These are phyloP conservation scores for Hyphopichia pseudoburtonii DNA, from an alignment of 1,139 yeast genomes.

Conservation along the genomic window DNA sequence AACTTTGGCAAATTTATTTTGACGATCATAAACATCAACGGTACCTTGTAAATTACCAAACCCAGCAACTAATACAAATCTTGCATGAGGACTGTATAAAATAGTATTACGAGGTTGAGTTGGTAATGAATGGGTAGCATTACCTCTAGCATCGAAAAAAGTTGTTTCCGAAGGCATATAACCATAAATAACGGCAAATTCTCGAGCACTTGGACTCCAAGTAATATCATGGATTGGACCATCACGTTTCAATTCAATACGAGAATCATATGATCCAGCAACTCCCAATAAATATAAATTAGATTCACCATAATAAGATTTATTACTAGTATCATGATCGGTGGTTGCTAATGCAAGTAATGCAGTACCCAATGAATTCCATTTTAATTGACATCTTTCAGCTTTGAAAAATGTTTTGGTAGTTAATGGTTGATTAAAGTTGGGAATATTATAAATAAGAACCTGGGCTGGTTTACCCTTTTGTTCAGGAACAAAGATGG, in stretches of 20 bases:
- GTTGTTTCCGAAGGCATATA: slow-evolving; percentile 97
- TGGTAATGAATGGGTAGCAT: slow-evolving; percentile 78
- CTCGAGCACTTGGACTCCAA: slow-evolving; percentile 96
- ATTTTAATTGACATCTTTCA: slow-evolving; percentile 84
- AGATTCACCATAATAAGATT: slow-evolving; percentile 96
- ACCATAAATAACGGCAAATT: slow-evolving; percentile 96
- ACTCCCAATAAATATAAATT: slow-evolving; percentile 87
- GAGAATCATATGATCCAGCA: slow-evolving; percentile 87
- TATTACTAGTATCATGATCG: slow-evolving; percentile 91
- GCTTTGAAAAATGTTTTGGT: slow-evolving; percentile 93
- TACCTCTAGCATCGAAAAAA: slow-evolving; percentile 93
- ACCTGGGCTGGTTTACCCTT: slow-evolving; percentile 86
- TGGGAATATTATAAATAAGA: slow-evolving; percentile 75
- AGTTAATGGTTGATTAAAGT: slow-evolving; percentile 77
- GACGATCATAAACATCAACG: slow-evolving; percentile 93
- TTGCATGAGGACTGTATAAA: slow-evolving; percentile 90
- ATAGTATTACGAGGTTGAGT: slow-evolving; percentile 89
- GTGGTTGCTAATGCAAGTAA: slow-evolving; percentile 90
- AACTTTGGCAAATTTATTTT: slow-evolving; percentile 76
- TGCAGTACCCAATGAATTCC: slow-evolving; percentile 96
- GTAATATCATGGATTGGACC: slow-evolving; percentile 98
- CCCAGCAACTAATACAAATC: slow-evolving; percentile 90
- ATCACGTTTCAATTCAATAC: slow-evolving; percentile 83
- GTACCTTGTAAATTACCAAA: slow-evolving; percentile 98
- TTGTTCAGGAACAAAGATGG: slow-evolving; percentile 85